phyloP scores from a whole-genome alignment of 768 basidiomycete species.

The Brasilioporus rufonigricans region DNA sequence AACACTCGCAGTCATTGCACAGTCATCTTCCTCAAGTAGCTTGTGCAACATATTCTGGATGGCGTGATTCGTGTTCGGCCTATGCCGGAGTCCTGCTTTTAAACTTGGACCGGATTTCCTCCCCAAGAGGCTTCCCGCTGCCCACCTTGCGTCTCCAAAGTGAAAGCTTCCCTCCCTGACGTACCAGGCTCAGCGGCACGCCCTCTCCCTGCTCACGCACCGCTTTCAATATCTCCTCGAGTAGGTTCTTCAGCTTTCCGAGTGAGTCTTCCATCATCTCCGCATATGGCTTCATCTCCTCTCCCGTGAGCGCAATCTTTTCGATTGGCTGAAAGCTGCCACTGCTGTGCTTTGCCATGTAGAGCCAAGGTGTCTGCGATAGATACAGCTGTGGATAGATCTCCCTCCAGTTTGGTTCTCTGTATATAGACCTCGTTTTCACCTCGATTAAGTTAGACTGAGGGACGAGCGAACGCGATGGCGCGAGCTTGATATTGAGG shows the following conservation, averaged over 20 bases:
- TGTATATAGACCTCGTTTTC: slow-evolving; percentile 28
- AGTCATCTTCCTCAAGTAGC: no score
- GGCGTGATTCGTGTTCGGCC: no score
- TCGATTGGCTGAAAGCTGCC: slow-evolving; percentile 52
- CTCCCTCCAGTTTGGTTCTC: slow-evolving; percentile 54
- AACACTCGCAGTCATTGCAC: no score
- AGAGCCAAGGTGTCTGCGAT: slow-evolving; percentile 63
- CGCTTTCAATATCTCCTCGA: slow-evolving; percentile 42
- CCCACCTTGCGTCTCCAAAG: slow-evolving; percentile 46
- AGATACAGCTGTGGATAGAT: slow-evolving; percentile 65
- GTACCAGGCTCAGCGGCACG: slow-evolving; percentile 56
- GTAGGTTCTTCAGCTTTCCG: slow-evolving; percentile 27
- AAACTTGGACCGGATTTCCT: slow-evolving; percentile 25
- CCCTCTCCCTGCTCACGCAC: slow-evolving; percentile 52
- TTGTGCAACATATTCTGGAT: no score
- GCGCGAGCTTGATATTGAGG: slow-evolving; percentile 22
- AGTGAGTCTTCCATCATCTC: slow-evolving; percentile 19
- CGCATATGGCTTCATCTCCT: slow-evolving; percentile 23
- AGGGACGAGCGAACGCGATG: slow-evolving; percentile 30
- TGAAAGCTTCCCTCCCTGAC: slow-evolving; percentile 38
- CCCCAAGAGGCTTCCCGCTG: slow-evolving; percentile 18
- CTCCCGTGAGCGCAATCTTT: slow-evolving; percentile 41
- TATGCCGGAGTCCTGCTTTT: not conserved
- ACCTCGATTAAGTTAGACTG: slow-evolving; percentile 38
- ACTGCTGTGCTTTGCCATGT: slow-evolving; percentile 53